These are phyloP conservation scores for Ogataea hybrid DNA, from an alignment of 1,139 yeast genomes.

Conservation along the genomic window DNA sequence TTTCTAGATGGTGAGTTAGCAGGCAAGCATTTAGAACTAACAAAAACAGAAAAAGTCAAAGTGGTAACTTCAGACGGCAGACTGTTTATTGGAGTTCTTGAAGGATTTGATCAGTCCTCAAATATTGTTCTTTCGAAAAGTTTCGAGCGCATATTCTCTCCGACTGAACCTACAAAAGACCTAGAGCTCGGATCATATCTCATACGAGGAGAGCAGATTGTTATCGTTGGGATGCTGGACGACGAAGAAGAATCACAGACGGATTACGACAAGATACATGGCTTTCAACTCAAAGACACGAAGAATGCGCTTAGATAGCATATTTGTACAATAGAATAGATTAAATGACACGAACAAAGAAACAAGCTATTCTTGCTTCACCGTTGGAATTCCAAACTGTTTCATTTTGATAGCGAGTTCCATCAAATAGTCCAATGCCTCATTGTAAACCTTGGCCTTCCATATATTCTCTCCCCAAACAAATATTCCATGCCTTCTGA, in stretches of 20 bases:
- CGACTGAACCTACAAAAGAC: constrained; percentile 48
- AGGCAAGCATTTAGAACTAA: neutral
- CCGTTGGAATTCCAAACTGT: constrained; percentile 53
- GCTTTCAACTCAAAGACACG: constrained; percentile 33
- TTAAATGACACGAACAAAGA: neutral
- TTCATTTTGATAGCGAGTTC: constrained; percentile 85
- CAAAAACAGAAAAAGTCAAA: constrained; percentile 52
- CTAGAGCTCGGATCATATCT: constrained; percentile 63
- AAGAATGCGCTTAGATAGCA: constrained; percentile 36
- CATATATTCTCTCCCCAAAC: constrained; percentile 94
- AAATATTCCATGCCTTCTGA: constrained; percentile 89
- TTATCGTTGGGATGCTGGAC: constrained; percentile 71
- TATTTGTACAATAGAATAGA: constrained; percentile 5
- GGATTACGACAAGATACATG: constrained; percentile 55
- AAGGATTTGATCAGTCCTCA: constrained; percentile 81
- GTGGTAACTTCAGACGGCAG: constrained; percentile 86
- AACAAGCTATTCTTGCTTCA: constrained; percentile 11
- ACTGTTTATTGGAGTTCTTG: constrained; percentile 61
- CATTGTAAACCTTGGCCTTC: constrained; percentile 92
- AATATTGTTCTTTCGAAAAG: constrained; percentile 66
- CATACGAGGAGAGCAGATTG: constrained; percentile 81
- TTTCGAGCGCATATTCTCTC: constrained; percentile 49
- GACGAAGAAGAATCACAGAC: constrained; percentile 45
- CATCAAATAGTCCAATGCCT: constrained; percentile 85
- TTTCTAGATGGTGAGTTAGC: constrained; percentile 24